Evolutionary conservation across 306 rosid species (phyloP), one percentile per base, ranked within the genome.

Genomic region (Vachellia collinsii): DNA sequence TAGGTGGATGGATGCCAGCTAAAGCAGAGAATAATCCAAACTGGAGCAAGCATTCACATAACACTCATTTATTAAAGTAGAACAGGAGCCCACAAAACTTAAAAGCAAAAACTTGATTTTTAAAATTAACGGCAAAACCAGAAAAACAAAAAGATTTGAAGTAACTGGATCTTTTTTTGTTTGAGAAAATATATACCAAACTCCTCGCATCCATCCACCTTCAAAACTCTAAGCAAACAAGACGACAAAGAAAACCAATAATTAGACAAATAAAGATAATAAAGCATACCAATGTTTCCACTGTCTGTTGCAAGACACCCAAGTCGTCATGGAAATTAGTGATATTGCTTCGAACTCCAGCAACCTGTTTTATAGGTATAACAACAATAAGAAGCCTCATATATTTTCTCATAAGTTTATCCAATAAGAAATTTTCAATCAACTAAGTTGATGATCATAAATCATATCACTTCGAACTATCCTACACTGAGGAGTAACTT

Each of bases 231-330:
- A 73, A 44, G 63, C 16, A 58, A 58, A 11, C 6, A 74, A 81
- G 74, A 83, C 8, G 6, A 68, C 48, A 19, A 75, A 20, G 42
- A 50, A 13, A 69, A 56, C 17, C 69, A 80, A 29, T 72, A 78
- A 56, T 23, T 64, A 69, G 76, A 65, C 64, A 75, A 70, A 70
- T 65, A 86, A 78, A 48, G 54, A 34, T 71, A 59, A 70, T 42
- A 77, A 54, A 83, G 89, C 93, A 89, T 89, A 96, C 99, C 99
- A 96, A 77, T 75, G 89, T 80, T 78, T 83, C 86, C 77, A 96
- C 89, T 77, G 88, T 56, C 41, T 53, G 76, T 70, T 88, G 93
- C 89, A 96, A 78, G 46, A 68, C 25, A 63, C 83, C 81, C 89
- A 96, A 80, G 84, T 88, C 93, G 65, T 72, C 86, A 70, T 86